Percentiles rank a stretch among this genome's conserved stretches.
These are phyloP conservation scores for Pythium scleroteichum DNA, from an alignment of 352 stramenopile genomes.

Conservation along the genomic window DNA sequence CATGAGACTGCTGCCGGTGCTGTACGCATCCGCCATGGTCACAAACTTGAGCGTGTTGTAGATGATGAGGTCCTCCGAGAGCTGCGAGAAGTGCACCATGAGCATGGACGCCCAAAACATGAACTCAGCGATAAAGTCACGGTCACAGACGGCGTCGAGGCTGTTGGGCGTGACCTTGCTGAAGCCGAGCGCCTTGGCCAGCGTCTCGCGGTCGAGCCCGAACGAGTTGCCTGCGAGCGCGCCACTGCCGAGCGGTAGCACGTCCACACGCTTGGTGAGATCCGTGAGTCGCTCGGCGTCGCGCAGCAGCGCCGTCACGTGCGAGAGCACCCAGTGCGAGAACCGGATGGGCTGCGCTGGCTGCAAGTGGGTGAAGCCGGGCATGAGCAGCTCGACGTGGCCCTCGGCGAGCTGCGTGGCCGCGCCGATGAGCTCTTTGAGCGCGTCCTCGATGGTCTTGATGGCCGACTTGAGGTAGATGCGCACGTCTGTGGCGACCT, in stretches of 20 bases:
- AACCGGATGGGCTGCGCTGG: constrained; percentile 98
- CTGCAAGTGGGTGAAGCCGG: constrained; percentile 99
- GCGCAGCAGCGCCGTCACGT: constrained; percentile 92
- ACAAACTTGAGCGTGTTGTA: constrained; percentile 95
- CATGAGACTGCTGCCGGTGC: constrained; percentile 98
- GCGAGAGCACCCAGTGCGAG: constrained; percentile 97
- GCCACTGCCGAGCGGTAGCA: constrained; percentile 96
- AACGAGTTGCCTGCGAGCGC: constrained; percentile 98
- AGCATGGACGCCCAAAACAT: constrained; percentile 97
- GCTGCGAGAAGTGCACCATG: constrained; percentile 96
- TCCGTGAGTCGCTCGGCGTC: constrained; percentile 94
- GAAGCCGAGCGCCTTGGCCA: constrained; percentile 95
- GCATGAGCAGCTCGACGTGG: constrained; percentile 97
- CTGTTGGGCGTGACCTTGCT: constrained; percentile 94
- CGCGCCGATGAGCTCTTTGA: constrained; percentile 92
- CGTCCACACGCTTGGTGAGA: constrained; percentile 94
- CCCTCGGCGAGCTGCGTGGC: constrained; percentile 87
- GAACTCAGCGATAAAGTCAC: constrained; percentile 99
- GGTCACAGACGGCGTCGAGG: constrained; percentile 97
- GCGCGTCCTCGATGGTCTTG: constrained; percentile 57
- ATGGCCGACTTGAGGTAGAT: constrained; percentile 92
- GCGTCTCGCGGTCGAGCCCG: constrained; percentile 93
- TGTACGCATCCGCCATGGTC: constrained; percentile 97
- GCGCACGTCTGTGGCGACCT: constrained; percentile 97
- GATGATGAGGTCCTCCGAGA: constrained; percentile 99